These are phyloP conservation scores for Pyrenochaeta sp. DNA, from an alignment of 2,329 filamentous ascomycete species.

Conservation along the genomic window DNA sequence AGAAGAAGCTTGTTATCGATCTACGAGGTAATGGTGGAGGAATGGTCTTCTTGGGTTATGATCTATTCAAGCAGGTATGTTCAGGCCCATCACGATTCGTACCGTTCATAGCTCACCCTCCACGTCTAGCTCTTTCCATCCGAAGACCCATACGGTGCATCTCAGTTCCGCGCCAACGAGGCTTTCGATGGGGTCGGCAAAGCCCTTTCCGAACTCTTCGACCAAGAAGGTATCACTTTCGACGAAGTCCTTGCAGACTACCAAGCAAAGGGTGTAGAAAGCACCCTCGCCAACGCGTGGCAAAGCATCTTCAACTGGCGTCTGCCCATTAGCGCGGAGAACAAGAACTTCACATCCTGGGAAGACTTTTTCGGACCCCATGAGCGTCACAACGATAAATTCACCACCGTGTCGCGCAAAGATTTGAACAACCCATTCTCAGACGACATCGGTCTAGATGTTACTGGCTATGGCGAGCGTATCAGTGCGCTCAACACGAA, in stretches of 20 bases:
- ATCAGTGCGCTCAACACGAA: conserved; percentile 19
- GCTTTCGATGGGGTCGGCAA: conserved; percentile 28
- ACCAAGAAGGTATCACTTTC: conserved; percentile 14
- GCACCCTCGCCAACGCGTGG: conserved; percentile 5
- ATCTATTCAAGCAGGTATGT: conserved; percentile 55
- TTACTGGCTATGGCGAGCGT: conserved; percentile 26
- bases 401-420: conserved; percentile 31
- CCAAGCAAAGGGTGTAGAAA: conserved; percentile 10
- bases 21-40: conserved; percentile 68
- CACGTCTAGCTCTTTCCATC: conserved; percentile 55
- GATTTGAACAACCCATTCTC: conserved; percentile 29
- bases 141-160: conserved; percentile 51
- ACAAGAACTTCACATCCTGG: conserved; percentile 43
- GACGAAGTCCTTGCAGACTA: conserved; percentile 21
- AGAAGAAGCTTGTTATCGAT: conserved; percentile 69
- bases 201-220: conserved; percentile 11
- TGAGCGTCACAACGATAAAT: conserved; percentile 32
- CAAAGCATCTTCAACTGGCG: conserved; percentile 35
- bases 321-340: conserved; percentile 22
- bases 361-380: conserved; percentile 42
- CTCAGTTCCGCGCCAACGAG: conserved; percentile 54
- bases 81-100: not conserved
- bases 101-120: not conserved
- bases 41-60: conserved; percentile 37
- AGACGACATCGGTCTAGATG: conserved; percentile 17